Percentiles rank a stretch among this genome's conserved stretches.
Evolutionary conservation across 352 stramenopile species (phyloP).

Genomic region (Pythium phragmitis): DNA sequence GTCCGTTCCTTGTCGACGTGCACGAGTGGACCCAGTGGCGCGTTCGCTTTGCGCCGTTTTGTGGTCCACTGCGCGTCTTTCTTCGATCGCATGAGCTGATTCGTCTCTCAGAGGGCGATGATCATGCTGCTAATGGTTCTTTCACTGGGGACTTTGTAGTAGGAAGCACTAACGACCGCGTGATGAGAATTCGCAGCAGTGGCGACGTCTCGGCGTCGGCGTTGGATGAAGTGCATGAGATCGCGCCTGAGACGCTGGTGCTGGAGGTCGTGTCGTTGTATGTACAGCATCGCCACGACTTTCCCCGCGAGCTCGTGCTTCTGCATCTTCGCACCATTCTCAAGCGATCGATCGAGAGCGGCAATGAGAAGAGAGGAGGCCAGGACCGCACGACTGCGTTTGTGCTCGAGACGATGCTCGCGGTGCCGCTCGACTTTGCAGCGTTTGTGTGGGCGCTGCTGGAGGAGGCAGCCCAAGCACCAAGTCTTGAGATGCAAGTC

Average conservation of each 20-base stretch:
- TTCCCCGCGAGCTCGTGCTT: conserved; percentile 66
- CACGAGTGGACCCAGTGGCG: conserved; percentile 28
- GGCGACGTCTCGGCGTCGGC: conserved; percentile 23
- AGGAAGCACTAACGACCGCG: conserved; percentile 49
- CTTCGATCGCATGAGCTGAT: conserved; percentile 83
- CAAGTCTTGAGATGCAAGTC: conserved; percentile 10
- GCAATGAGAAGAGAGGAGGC: neutral
- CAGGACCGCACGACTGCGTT: conserved; percentile 19
- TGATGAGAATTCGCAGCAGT: conserved; percentile 48
- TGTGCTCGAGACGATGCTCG: conserved; percentile 53
- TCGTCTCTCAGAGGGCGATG: conserved; percentile 30
- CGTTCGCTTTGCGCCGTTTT: conserved; percentile 46
- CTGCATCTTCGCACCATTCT: conserved; percentile 56
- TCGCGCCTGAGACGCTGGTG: conserved; percentile 37
- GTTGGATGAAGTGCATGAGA: conserved; percentile 10
- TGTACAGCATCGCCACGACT: conserved; percentile 56
- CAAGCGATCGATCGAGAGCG: conserved; percentile 4
- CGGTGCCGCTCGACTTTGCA: conserved; percentile 51
- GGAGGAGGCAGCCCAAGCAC: conserved; percentile 8
- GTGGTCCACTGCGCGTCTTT: conserved; percentile 63
- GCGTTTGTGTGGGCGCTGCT: conserved; percentile 47
- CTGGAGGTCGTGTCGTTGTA: conserved; percentile 63
- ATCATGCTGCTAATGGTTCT: conserved; percentile 45
- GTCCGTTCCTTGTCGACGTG: conserved; percentile 68
- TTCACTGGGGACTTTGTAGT: conserved; percentile 42